phyloP scores from a whole-genome alignment of 768 basidiomycete genomes.

The Grammothele lineata region DNA sequence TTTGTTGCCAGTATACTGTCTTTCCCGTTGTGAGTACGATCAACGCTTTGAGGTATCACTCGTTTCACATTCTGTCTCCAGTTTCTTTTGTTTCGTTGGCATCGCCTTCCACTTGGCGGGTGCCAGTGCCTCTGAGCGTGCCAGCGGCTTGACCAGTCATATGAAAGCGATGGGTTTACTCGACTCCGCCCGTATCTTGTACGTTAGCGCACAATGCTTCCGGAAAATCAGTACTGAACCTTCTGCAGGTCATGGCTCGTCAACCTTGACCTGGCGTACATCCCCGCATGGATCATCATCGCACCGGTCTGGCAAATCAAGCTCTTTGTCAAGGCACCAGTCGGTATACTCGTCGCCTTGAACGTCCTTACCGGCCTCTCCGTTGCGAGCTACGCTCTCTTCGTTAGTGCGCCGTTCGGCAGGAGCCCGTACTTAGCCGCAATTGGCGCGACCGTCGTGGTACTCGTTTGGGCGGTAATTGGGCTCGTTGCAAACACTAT shows the following conservation, averaged over 20 bases:
- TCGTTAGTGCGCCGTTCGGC: slow-evolving; percentile 60
- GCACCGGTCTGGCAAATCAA: slow-evolving; percentile 57
- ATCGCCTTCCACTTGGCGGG: slow-evolving; percentile 77
- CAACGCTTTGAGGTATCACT: neutral
- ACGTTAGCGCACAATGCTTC: slow-evolving; percentile 14
- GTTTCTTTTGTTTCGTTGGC: slow-evolving; percentile 67
- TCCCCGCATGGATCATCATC: slow-evolving; percentile 73
- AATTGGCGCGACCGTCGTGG: slow-evolving; percentile 58
- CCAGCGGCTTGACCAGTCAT: slow-evolving; percentile 60
- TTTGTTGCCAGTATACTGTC: slow-evolving; percentile 58
- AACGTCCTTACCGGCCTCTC: slow-evolving; percentile 66
- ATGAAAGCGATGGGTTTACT: slow-evolving; percentile 78
- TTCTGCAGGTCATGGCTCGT: slow-evolving; percentile 53
- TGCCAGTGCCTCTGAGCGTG: slow-evolving; percentile 59
- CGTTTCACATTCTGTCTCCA: slow-evolving; percentile 19
- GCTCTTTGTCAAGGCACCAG: slow-evolving; percentile 57
- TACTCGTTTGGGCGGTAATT: slow-evolving; percentile 63
- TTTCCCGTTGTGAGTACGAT: slow-evolving; percentile 52
- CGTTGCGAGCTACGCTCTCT: slow-evolving; percentile 68
- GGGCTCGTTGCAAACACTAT: slow-evolving; percentile 47
- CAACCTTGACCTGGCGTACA: slow-evolving; percentile 58
- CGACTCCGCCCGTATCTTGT: slow-evolving; percentile 64
- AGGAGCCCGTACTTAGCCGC: slow-evolving; percentile 73
- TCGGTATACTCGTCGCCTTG: slow-evolving; percentile 54
- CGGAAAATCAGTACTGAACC: neutral